Evolutionary conservation across 352 stramenopile genomes (phyloP).

Genomic region (Globisporangium carolinianum): DNA sequence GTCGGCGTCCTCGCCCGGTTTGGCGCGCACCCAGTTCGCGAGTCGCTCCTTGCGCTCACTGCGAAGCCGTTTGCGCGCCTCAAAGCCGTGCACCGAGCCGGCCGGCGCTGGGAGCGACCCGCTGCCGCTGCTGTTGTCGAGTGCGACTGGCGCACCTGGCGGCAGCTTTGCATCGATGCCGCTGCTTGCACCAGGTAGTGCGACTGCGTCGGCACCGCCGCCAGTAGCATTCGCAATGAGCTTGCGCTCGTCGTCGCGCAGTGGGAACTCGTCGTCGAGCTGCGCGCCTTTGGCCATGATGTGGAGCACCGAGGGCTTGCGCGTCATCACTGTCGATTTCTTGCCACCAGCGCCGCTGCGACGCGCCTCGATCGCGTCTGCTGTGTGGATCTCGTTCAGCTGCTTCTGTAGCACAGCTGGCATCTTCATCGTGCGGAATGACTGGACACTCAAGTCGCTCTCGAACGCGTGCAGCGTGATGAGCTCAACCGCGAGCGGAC

Average conservation of each 20-base stretch:
- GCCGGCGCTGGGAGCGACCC: neutral
- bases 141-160: constrained; percentile 15
- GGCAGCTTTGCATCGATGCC: constrained; percentile 9
- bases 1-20: constrained; percentile 87
- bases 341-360: neutral
- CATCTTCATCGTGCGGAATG: constrained; percentile 83
- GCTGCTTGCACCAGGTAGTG: neutral
- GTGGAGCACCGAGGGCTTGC: constrained; percentile 46
- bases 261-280: constrained; percentile 40
- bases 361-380: constrained; percentile 11
- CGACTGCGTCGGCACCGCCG: neutral
- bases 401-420: constrained; percentile 47
- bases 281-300: constrained; percentile 52
- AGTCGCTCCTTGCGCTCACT: constrained; percentile 63
- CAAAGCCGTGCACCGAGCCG: constrained; percentile 60
- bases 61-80: constrained; percentile 74
- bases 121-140: neutral
- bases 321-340: neutral
- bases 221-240: constrained; percentile 16
- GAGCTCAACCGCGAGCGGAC: constrained; percentile 63
- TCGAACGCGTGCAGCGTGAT: constrained; percentile 65
- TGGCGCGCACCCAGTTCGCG: constrained; percentile 49
- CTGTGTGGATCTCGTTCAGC: constrained; percentile 62
- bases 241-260: constrained; percentile 55
- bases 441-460: constrained; percentile 60